Evolutionary conservation across 495 filamentous ascomycete genomes (phyloP).

Genomic region (Evernia prunastri): DNA sequence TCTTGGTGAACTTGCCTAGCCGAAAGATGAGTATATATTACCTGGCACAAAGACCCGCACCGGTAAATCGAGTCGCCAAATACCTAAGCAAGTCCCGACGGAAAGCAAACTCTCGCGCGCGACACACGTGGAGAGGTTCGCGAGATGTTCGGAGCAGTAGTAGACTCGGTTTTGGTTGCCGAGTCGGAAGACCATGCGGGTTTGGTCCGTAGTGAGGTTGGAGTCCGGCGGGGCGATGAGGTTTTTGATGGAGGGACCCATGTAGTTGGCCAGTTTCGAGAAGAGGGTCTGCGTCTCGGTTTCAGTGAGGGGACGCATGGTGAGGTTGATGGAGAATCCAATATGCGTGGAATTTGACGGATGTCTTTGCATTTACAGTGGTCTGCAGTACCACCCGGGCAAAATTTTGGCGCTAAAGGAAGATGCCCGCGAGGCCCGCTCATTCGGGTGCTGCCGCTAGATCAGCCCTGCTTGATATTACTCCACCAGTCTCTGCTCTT

Average conservation of each 20-base stretch:
- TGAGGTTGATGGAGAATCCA: slow-evolving; percentile 11
- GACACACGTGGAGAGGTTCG: slow-evolving; percentile 82
- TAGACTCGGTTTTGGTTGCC: slow-evolving; percentile 74
- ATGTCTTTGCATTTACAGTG: no score
- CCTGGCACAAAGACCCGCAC: background rate
- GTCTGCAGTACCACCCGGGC: no score
- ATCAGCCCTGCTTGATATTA: no score
- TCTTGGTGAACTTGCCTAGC: slow-evolving; percentile 68
- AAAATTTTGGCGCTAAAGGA: no score
- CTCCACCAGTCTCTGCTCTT: no score
- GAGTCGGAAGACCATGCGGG: slow-evolving; percentile 74
- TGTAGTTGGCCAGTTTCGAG: slow-evolving; percentile 78
- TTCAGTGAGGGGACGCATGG: slow-evolving; percentile 71
- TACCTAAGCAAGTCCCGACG: slow-evolving; percentile 79
- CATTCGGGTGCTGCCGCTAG: no score
- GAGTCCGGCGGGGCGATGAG: slow-evolving; percentile 69
- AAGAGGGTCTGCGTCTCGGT: slow-evolving; percentile 67
- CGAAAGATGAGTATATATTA: background rate
- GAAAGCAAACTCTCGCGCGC: slow-evolving; percentile 71
- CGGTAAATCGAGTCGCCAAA: background rate
- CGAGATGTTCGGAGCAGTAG: slow-evolving; percentile 78
- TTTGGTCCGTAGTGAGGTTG: slow-evolving; percentile 51
- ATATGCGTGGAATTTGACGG: no score
- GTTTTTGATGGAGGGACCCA: slow-evolving; percentile 67
- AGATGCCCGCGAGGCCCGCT: no score